Conservation (phyloP, 1,284 basidiomycete species). For the Leccinum pallidistipes region DNA sequence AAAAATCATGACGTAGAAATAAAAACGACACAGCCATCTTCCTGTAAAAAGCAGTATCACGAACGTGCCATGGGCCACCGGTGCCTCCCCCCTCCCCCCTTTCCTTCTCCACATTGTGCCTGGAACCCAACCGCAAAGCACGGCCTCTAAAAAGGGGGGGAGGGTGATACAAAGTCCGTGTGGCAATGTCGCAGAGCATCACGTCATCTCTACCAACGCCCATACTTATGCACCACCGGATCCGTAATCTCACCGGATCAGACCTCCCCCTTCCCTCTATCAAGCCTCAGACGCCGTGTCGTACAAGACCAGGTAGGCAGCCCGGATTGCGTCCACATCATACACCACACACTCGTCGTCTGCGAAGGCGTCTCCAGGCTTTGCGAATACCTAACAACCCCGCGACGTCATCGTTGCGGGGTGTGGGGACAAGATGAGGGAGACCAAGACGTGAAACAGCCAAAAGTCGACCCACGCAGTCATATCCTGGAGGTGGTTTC, state of each 20-base stretch:
- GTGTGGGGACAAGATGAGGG: background rate
- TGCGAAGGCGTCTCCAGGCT: slow-evolving; percentile 15
- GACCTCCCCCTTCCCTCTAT: background rate
- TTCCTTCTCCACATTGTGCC: background rate
- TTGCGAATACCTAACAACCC: slow-evolving; percentile 17
- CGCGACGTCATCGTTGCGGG: too few relatives aligned
- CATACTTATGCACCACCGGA: too few relatives aligned
- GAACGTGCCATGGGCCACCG: too few relatives aligned
- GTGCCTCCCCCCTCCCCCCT: background rate
- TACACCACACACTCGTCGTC: slow-evolving; percentile 31
- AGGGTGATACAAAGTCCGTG: too few relatives aligned
- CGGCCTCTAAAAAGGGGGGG: background rate
- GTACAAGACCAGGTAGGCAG: slow-evolving; percentile 31
- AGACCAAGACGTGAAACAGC: background rate
- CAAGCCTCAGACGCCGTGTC: slow-evolving; percentile 3
- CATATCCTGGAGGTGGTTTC: slow-evolving; percentile 19
- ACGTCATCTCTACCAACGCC: too few relatives aligned
- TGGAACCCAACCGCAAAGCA: background rate
- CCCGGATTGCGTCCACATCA: slow-evolving; percentile 23
- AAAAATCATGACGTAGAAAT: background rate
- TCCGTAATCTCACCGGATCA: too few relatives aligned
- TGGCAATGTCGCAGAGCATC: too few relatives aligned
- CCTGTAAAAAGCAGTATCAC: background rate
- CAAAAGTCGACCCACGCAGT: slow-evolving; percentile 19
- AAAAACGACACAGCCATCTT: background rate